phyloP scores from a whole-genome alignment of 108 stramenopile genomes.

The Cyclostephanos invisitatus region DNA sequence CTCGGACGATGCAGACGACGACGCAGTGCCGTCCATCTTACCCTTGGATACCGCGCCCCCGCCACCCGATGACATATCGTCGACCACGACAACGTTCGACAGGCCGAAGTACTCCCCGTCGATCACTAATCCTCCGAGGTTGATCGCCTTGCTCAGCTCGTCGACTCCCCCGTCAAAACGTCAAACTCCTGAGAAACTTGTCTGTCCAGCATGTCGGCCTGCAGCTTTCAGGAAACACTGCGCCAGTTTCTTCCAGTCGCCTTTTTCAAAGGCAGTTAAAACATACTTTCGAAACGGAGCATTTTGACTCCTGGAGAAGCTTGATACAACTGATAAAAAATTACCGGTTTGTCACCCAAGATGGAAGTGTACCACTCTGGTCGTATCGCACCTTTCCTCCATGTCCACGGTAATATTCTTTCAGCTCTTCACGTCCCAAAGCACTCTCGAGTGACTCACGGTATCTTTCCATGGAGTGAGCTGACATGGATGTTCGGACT shows the following conservation, averaged over 20 bases:
- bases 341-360: conserved; percentile 49
- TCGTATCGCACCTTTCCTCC: conserved; percentile 44
- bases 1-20: neutral
- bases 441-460: conserved; percentile 74
- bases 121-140: conserved; percentile 62
- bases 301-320: conserved; percentile 89
- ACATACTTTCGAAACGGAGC: conserved; percentile 81
- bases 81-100: conserved; percentile 72
- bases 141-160: conserved; percentile 84
- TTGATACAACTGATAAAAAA: conserved; percentile 61
- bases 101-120: conserved; percentile 77
- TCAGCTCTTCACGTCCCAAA: conserved; percentile 58
- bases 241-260: conserved; percentile 91
- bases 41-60: conserved; percentile 20
- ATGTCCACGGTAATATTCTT: conserved; percentile 72
- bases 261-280: conserved; percentile 63
- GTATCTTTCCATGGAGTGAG: conserved; percentile 70
- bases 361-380: conserved; percentile 35
- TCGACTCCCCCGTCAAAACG: conserved; percentile 70
- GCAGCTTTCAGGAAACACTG: conserved; percentile 81
- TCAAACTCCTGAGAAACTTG: too few relatives aligned
- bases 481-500: conserved; percentile 66
- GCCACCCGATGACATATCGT: conserved; percentile 13
- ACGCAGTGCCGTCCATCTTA: conserved; percentile 4
- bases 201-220: too few relatives aligned